A percentile compares a stretch with the other conserved stretches of the same genome.
Evolutionary conservation across 2,329 filamentous ascomycete species (phyloP).

Genomic region (Nigrograna mackinnonii): DNA sequence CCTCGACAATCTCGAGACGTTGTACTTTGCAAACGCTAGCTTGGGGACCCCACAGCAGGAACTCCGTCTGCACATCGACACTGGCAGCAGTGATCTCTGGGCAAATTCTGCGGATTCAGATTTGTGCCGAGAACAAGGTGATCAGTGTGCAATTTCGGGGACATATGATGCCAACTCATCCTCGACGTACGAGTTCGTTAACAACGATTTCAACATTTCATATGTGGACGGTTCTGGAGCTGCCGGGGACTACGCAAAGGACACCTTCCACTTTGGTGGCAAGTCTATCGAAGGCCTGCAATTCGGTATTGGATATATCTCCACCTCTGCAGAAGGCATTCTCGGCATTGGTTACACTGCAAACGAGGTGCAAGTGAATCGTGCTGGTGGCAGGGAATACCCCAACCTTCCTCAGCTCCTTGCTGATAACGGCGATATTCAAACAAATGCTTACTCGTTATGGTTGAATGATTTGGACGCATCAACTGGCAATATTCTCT

Average conservation of each 20-base stretch:
- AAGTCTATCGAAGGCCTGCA: slow-evolving; percentile 62
- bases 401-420: slow-evolving; percentile 68
- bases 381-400: slow-evolving; percentile 55
- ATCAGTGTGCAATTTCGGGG: slow-evolving; percentile 64
- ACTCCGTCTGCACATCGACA: slow-evolving; percentile 63
- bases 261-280: slow-evolving; percentile 66
- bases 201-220: slow-evolving; percentile 80
- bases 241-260: slow-evolving; percentile 77
- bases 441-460: slow-evolving; percentile 68
- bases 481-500: slow-evolving; percentile 72
- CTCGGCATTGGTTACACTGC: slow-evolving; percentile 80
- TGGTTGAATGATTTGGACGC: slow-evolving; percentile 65
- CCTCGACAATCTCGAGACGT: slow-evolving; percentile 61
- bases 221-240: slow-evolving; percentile 84
- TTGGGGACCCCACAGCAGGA: slow-evolving; percentile 61
- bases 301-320: slow-evolving; percentile 73
- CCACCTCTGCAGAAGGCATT: slow-evolving; percentile 68
- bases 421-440: slow-evolving; percentile 63
- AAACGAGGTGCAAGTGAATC: slow-evolving; percentile 76
- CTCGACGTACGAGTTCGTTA: slow-evolving; percentile 75
- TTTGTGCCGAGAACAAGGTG: slow-evolving; percentile 56
- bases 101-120: slow-evolving; percentile 66
- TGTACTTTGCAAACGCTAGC: slow-evolving; percentile 62
- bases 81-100: slow-evolving; percentile 67
- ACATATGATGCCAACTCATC: slow-evolving; percentile 73